A percentile compares a stretch with the other conserved stretches of the same genome.
phyloP scores from a whole-genome alignment of 768 basidiomycete genomes.

The Suillus bovinus region DNA sequence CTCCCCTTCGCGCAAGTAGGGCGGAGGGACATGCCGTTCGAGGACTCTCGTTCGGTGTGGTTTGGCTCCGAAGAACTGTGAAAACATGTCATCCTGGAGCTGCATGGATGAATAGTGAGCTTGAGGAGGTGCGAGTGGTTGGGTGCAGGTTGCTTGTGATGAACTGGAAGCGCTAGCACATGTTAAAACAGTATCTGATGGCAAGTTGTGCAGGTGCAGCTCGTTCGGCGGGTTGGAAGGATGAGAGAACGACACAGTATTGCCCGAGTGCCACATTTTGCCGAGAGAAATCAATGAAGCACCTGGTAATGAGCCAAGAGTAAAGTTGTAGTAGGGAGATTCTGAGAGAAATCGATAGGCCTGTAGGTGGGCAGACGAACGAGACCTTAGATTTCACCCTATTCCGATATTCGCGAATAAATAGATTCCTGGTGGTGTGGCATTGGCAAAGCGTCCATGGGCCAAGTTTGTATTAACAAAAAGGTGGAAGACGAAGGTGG shows the following conservation, averaged over 20 bases:
- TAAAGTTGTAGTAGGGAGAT: not conserved
- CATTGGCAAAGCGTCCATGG: conserved; percentile 10
- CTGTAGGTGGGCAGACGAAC: not conserved
- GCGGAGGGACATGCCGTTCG: conserved; percentile 31
- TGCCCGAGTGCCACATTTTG: conserved; percentile 13
- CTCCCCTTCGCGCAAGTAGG: conserved; percentile 45
- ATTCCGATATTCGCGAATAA: not conserved
- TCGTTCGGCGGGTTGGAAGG: conserved; percentile 24
- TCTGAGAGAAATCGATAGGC: not conserved
- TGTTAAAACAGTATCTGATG: conserved; percentile 17
- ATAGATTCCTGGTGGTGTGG: conserved; percentile 9
- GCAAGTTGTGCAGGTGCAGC: conserved; percentile 24
- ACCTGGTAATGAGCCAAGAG: not conserved
- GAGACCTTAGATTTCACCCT: not conserved
- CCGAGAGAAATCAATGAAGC: conserved; percentile 18
- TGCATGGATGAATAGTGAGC: conserved; percentile 28
- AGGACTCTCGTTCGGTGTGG: conserved; percentile 25
- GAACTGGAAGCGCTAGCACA: conserved; percentile 16
- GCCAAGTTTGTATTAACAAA: conserved; percentile 32
- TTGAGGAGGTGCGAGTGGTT: conserved; percentile 16
- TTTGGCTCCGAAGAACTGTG: conserved; percentile 34
- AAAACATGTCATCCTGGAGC: conserved; percentile 28
- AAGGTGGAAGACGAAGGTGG: conserved; percentile 14
- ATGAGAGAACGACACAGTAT: conserved; percentile 5
- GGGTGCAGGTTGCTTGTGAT: not conserved